Conservation (phyloP, 225 moss, liverwort and hornwort species). For the Asterella californica region DNA sequence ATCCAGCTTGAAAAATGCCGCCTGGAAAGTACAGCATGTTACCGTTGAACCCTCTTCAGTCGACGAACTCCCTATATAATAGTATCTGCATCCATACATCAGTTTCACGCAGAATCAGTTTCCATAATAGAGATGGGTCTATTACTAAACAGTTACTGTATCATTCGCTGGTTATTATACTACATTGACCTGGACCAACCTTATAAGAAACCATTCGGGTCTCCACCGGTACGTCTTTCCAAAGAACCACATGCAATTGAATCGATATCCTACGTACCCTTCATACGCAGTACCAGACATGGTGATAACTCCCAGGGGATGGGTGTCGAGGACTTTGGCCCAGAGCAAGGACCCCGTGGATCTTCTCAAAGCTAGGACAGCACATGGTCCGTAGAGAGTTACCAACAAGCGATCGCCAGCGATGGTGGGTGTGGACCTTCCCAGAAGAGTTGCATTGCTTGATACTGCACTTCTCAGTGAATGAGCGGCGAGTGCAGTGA, state of each 20-base stretch:
- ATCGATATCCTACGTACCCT: not conserved
- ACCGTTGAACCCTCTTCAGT: not conserved
- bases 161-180: too few species aligned
- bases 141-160: too few species aligned
- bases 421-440: not conserved
- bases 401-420: not conserved
- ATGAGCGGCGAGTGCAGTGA: not conserved
- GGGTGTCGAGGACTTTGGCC: not conserved
- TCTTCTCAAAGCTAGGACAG: not conserved
- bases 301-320: not conserved
- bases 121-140: too few species aligned
- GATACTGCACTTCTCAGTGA: not conserved
- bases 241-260: too few species aligned
- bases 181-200: too few species aligned
- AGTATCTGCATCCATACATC: conserved; percentile 11
- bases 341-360: not conserved
- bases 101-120: too few species aligned
- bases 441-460: not conserved
- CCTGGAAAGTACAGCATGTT: conserved; percentile 29
- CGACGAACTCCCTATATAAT: conserved; percentile 28
- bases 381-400: not conserved
- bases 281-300: conserved; percentile 5
- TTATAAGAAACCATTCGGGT: too few species aligned
- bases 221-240: too few species aligned
- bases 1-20: conserved; percentile 24